A percentile compares a stretch with the other conserved stretches of the same genome.
Conservation (phyloP, 306 rosid species). For the Cyclanthera cordifolia region DNA sequence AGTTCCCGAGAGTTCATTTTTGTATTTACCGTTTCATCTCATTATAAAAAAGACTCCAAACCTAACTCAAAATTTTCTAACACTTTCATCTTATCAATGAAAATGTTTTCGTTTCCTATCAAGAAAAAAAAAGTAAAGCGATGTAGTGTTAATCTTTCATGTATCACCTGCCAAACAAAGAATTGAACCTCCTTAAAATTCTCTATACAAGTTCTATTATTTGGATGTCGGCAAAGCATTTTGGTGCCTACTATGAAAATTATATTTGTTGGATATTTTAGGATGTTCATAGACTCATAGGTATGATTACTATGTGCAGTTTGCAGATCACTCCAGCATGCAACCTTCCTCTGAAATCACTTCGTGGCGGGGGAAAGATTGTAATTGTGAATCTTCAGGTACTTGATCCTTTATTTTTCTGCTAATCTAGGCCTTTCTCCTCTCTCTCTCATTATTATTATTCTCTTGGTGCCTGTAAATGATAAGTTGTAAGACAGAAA, state of each 20-base stretch:
- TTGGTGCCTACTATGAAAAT: slow-evolving; percentile 6
- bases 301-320: slow-evolving; percentile 40
- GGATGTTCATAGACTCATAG: slow-evolving; percentile 16
- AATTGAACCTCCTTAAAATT: not conserved
- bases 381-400: slow-evolving; percentile 97
- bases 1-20: too few relatives aligned
- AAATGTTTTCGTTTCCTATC: too few relatives aligned
- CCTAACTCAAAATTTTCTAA: too few relatives aligned
- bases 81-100: too few relatives aligned
- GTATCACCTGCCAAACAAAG: not conserved
- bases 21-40: too few relatives aligned
- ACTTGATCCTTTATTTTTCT: not conserved
- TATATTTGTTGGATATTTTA: slow-evolving; percentile 15
- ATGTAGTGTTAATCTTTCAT: not conserved
- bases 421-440: not conserved
- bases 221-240: not conserved
- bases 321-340: slow-evolving; percentile 99
- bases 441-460: not conserved
- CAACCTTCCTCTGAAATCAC: slow-evolving; percentile 84
- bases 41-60: too few relatives aligned
- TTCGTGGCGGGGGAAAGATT: slow-evolving; percentile 92
- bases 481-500: not conserved
- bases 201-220: not conserved
- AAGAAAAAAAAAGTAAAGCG: too few relatives aligned
- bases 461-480: not conserved